A percentile compares a stretch with the other conserved stretches of the same genome.
These are phyloP conservation scores for Aspergillus carlsbadensis DNA, from an alignment of 495 filamentous ascomycete genomes.

Conservation along the genomic window DNA sequence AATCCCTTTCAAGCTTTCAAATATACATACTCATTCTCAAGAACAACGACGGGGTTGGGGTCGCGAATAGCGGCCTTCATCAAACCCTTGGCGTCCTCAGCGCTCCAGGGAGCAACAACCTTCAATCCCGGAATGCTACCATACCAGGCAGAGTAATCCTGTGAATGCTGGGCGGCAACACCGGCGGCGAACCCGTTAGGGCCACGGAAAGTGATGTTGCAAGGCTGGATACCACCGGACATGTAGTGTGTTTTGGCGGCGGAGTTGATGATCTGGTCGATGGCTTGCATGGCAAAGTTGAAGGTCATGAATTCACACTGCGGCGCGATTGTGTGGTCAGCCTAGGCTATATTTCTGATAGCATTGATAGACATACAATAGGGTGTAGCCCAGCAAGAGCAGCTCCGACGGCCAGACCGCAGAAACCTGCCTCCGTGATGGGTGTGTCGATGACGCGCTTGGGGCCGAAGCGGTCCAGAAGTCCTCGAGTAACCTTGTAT, in stretches of 20 bases:
- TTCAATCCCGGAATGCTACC: conserved; percentile 96
- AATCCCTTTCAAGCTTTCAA: too few relatives aligned
- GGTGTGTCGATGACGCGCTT: conserved; percentile 97
- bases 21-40: conserved; percentile 86
- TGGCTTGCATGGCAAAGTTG: conserved; percentile 99
- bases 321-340: background rate
- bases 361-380: conserved; percentile 63
- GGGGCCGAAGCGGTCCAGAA: conserved; percentile 94
- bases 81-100: conserved; percentile 97
- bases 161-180: conserved; percentile 96
- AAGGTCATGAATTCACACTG: conserved; percentile 99
- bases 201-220: conserved; percentile 98
- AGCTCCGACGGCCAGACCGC: conserved; percentile 88
- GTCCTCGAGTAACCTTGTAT: conserved; percentile 98
- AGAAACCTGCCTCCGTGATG: conserved; percentile 95
- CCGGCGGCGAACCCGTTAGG: conserved; percentile 97
- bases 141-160: conserved; percentile 98
- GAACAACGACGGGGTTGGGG: conserved; percentile 90
- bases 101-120: conserved; percentile 91
- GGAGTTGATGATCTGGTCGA: conserved; percentile 99
- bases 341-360: too few relatives aligned
- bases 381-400: conserved; percentile 92
- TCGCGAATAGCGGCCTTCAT: conserved; percentile 97
- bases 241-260: conserved; percentile 99
- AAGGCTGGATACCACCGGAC: conserved; percentile 98